Base-by-base conservation (phyloP, 352 stramenopile species). In the Aphanomyces stellatus region DNA sequence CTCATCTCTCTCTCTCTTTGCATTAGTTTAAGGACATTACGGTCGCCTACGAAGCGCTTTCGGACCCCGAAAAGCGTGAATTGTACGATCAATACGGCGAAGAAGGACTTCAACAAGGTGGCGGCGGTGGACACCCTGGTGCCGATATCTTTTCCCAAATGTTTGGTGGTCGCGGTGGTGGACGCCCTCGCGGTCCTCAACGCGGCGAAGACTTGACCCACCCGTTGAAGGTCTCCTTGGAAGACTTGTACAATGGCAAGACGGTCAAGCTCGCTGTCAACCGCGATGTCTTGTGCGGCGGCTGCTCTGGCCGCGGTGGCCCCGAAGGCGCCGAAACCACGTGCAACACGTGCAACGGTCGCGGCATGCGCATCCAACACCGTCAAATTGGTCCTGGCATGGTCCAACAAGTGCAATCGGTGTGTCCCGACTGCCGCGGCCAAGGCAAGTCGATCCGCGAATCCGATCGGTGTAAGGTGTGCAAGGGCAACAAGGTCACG, bases 171-270 rank as follows among this genome's bases (percentile, higher is more conserved):
- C 63, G 85, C 27, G 80, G 87, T 22, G 71, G 81, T 17, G 73
- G 88, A 41, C 73, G 83, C 33, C 80, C 73, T 57, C 74, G 78
- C 37, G 95, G 96, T 22, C 94, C 95, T 10, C 89, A 96, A 68
- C 98, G 98, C 78, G 96, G 96, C 55, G 94, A 98, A 53, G 91
- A 98, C 71, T 81, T 99, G 59, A 92, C 82, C 53, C 92, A 98
- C 80, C 90, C 90, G 33, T 80, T 99, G 64, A 97, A 97, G 75
- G 96, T 99, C 27, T 97, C 89, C 55, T 80, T 99, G 48, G 96
- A 99, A 75, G 97, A 99, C 71, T 76, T 99, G 51, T 99, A 99
- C 88, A 99, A 99, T 72, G 97, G 97, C 73, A 99, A 99, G 79
- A 99, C 94, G 6, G 91, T 98, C 51, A 98, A 98, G 71, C 78